A percentile compares a stretch with the other conserved stretches of the same genome.
phyloP scores from a whole-genome alignment of 2,329 filamentous ascomycete species.

The Purpureocillium lavendulum region DNA sequence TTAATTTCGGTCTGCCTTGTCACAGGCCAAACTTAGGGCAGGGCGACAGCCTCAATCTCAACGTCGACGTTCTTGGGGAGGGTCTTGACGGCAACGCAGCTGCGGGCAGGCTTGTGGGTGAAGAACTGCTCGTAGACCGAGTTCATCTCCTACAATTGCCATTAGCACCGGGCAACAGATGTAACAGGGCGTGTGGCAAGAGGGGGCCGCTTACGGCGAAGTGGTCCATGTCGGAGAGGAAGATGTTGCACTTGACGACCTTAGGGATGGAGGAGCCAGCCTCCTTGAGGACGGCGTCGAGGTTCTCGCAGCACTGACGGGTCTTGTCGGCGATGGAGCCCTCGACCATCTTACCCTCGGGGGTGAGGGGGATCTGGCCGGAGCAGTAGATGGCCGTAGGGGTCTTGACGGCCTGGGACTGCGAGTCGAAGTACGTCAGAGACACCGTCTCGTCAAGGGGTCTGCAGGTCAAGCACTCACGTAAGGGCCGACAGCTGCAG shows the following conservation, averaged over 20 bases:
- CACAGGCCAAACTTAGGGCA: slow-evolving; percentile 34
- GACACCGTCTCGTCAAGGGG: background rate
- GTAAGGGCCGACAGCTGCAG: slow-evolving; percentile 53
- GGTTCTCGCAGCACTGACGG: slow-evolving; percentile 60
- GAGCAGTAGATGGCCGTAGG: slow-evolving; percentile 58
- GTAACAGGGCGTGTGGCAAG: background rate
- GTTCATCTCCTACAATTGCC: slow-evolving; percentile 59
- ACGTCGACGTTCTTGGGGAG: slow-evolving; percentile 80
- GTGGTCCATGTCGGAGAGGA: slow-evolving; percentile 84
- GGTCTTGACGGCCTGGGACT: slow-evolving; percentile 62
- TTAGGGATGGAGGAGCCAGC: slow-evolving; percentile 70
- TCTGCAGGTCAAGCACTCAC: slow-evolving; percentile 30
- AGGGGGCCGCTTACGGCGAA: slow-evolving; percentile 50
- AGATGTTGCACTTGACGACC: slow-evolving; percentile 88
- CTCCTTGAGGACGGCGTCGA: slow-evolving; percentile 73
- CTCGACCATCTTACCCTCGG: slow-evolving; percentile 45
- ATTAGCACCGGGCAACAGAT: no score
- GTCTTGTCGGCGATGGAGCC: slow-evolving; percentile 58
- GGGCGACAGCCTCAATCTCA: slow-evolving; percentile 84
- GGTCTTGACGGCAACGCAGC: slow-evolving; percentile 83
- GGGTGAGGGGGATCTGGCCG: slow-evolving; percentile 62
- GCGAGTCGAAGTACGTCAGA: background rate
- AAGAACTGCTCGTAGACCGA: slow-evolving; percentile 78
- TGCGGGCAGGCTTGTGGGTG: slow-evolving; percentile 74
- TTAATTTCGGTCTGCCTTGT: no score